These are phyloP conservation scores for Pythium sp. DNA, from an alignment of 352 stramenopile species.

Conservation along the genomic window DNA sequence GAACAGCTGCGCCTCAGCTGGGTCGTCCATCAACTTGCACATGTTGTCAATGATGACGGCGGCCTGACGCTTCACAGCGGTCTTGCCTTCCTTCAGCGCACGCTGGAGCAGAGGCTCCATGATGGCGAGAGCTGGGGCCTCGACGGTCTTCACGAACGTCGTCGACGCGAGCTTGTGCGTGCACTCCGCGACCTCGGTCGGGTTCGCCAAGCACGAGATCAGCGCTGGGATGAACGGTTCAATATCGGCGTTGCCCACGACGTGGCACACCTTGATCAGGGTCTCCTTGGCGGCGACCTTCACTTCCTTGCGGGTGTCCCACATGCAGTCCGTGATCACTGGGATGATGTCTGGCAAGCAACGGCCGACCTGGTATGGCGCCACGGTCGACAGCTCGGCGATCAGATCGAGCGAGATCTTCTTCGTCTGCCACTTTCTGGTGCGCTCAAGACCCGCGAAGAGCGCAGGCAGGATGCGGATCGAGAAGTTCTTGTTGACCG, in stretches of 20 bases:
- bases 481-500: constrained; percentile 84
- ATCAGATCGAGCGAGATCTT: constrained; percentile 95
- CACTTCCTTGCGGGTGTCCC: constrained; percentile 98
- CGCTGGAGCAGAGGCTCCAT: constrained; percentile 96
- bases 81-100: constrained; percentile 95
- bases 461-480: constrained; percentile 89
- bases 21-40: constrained; percentile 98
- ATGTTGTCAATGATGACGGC: constrained; percentile 99
- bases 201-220: constrained; percentile 96
- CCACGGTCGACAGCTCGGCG: constrained; percentile 87
- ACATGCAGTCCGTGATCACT: constrained; percentile 97
- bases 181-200: constrained; percentile 97
- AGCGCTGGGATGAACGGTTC: constrained; percentile 98
- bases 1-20: constrained; percentile 96
- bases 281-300: constrained; percentile 93
- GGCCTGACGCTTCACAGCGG: constrained; percentile 95
- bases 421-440: constrained; percentile 97
- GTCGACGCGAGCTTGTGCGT: constrained; percentile 98
- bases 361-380: constrained; percentile 93
- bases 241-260: constrained; percentile 99
- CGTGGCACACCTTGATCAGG: constrained; percentile 94
- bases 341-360: constrained; percentile 97
- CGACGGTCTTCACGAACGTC: constrained; percentile 98
- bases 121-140: constrained; percentile 95
- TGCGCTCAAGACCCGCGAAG: constrained; percentile 87